phyloP scores from a whole-genome alignment of 176 grass and related monocot genomes.

The Lolium perenne region DNA sequence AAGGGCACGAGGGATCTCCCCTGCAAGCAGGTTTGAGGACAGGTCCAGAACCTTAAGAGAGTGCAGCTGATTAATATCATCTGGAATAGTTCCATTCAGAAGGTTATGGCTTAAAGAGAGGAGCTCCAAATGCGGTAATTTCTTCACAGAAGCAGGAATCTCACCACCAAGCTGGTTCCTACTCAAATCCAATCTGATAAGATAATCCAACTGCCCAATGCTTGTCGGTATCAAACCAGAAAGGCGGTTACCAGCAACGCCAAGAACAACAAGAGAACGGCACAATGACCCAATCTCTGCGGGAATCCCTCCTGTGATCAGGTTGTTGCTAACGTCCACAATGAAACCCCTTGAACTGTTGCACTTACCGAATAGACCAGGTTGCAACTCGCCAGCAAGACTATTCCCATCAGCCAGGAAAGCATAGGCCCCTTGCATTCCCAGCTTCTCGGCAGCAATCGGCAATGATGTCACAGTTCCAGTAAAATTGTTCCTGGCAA shows the following conservation, averaged over 20 bases:
- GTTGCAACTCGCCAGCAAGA: constrained; percentile 55
- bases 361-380: constrained; percentile 61
- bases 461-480: constrained; percentile 63
- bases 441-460: constrained; percentile 56
- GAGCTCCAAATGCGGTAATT: constrained; percentile 56
- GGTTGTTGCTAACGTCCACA: constrained; percentile 80
- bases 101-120: constrained; percentile 78
- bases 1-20: constrained; percentile 72
- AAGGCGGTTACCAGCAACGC: constrained; percentile 76
- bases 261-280: constrained; percentile 66
- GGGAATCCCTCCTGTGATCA: constrained; percentile 63
- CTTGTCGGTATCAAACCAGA: constrained; percentile 77
- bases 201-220: constrained; percentile 67
- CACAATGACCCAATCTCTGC: constrained; percentile 73
- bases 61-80: constrained; percentile 53
- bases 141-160: constrained; percentile 69
- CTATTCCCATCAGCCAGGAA: constrained; percentile 80
- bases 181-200: constrained; percentile 85
- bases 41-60: constrained; percentile 84
- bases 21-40: constrained; percentile 78
- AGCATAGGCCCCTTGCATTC: constrained; percentile 73
- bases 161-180: constrained; percentile 67
- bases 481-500: constrained; percentile 86
- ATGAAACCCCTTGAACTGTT: constrained; percentile 72
- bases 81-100: constrained; percentile 79